A percentile compares a stretch with the other conserved stretches of the same genome.
These are phyloP conservation scores for Sphagnum magellanicum DNA, from an alignment of 228 moss, liverwort and hornwort genomes.

Conservation along the genomic window DNA sequence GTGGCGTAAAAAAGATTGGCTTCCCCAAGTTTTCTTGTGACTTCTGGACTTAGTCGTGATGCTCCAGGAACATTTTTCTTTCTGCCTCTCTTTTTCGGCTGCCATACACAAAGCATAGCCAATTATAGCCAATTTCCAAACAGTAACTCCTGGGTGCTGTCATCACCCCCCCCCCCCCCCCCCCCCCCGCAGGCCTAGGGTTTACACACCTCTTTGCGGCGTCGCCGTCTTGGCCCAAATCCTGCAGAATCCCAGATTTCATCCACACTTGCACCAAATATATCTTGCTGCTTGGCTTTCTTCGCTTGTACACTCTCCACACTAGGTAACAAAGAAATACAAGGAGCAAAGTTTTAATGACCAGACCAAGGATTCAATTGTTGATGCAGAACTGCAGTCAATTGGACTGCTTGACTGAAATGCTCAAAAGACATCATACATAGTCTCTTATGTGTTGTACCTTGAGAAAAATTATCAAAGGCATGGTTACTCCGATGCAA, in stretches of 20 bases:
- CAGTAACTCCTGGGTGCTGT: background rate
- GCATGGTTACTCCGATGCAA: too few species aligned
- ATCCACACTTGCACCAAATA: slow-evolving; percentile 93
- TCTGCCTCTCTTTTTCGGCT: slow-evolving; percentile 84
- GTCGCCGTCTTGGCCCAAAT: slow-evolving; percentile 48
- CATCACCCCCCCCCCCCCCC: background rate
- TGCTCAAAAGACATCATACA: too few species aligned
- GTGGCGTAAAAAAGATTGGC: slow-evolving; percentile 90
- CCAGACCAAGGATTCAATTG: too few species aligned
- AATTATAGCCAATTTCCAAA: background rate
- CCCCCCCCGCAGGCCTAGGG: too few species aligned
- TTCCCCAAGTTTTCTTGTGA: slow-evolving; percentile 88
- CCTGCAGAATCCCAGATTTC: slow-evolving; percentile 98
- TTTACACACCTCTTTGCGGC: slow-evolving; percentile 46
- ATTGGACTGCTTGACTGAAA: too few species aligned
- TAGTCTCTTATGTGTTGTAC: too few species aligned
- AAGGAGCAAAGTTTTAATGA: background rate
- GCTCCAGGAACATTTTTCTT: slow-evolving; percentile 50
- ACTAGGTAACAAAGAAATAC: slow-evolving; percentile 19
- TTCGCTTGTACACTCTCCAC: slow-evolving; percentile 39
- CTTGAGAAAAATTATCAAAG: too few species aligned
- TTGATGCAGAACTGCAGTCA: too few species aligned
- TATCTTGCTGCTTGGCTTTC: slow-evolving; percentile 55
- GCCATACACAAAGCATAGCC: slow-evolving; percentile 7
- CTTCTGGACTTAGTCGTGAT: slow-evolving; percentile 69